phyloP scores from a whole-genome alignment of 345 rosid species.

The Brassica incana region DNA sequence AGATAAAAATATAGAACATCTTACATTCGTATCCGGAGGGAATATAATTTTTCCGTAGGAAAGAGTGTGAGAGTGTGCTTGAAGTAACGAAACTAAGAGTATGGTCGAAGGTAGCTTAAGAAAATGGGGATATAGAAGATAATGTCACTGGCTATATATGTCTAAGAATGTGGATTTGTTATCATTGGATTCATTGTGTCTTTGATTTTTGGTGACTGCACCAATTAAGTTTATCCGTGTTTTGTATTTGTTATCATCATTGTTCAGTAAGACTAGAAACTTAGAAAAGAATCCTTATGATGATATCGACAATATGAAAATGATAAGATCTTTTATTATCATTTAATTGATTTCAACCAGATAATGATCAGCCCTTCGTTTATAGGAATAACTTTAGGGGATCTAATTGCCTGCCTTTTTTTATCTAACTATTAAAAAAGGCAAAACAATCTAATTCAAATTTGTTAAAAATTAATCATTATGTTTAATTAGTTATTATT shows the following conservation, averaged over 20 bases:
- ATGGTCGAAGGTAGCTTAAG: constrained; percentile 32
- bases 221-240: background rate
- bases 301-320: constrained; percentile 31
- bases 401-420: background rate
- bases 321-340: constrained; percentile 13
- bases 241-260: constrained; percentile 29
- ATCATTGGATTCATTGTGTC: constrained; percentile 18
- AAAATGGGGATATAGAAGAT: constrained; percentile 10
- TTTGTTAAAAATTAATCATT: background rate
- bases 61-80: constrained; percentile 38
- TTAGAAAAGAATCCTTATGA: constrained; percentile 31
- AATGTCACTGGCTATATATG: constrained; percentile 14
- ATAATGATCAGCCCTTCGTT: constrained; percentile 14
- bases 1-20: too few relatives aligned
- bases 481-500: constrained; percentile 2
- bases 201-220: constrained; percentile 18
- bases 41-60: background rate
- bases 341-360: constrained; percentile 8
- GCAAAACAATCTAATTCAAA: background rate
- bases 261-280: constrained; percentile 34
- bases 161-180: constrained; percentile 16
- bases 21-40: too few relatives aligned
- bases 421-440: background rate
- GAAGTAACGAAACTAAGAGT: constrained; percentile 34
- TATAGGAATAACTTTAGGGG: background rate